Evolutionary conservation across 306 rosid species (phyloP), one percentile per base, ranked within the genome.

Genomic region (Myrica gale): DNA sequence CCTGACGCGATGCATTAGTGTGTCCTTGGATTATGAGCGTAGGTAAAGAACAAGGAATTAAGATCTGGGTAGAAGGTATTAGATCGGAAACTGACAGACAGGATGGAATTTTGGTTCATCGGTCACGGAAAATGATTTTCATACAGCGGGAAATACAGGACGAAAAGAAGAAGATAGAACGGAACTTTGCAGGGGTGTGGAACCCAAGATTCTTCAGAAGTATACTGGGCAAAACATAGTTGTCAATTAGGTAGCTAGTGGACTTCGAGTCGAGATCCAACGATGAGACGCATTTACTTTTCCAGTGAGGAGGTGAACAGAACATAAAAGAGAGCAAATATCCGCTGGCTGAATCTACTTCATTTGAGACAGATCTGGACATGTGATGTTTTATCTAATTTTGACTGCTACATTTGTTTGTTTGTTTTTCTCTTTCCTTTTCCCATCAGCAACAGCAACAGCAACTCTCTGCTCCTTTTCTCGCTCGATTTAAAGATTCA

Each of bases 301-400:
- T 79, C 62, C 20, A 68, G 58, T 20, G 72, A 76, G 75, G 71
- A 47, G 11, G 73, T 77, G 79, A 65, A 56, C 56, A 47, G 73
- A 63, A 76, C 7, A n/a, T 3, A 83, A 52, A 66, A 51, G 44
- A 75, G 55, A 70, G 79, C 83, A 56, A 52, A 80, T 46, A 82
- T 77, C 78, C 72, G 82, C 58, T 72, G 83, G 84, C 85, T 54
- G 69, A 76, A 82, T 74, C 82, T 56, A 76, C 85, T n/a, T n/a
- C n/a, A n/a, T n/a, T n/a, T 66, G 82, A 88, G 89, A 82, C 91
- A 85, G 95, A 88, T 86, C 89, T 69, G 55, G 79, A 80, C 96
- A 92, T 90, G 95, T 89, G 96, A 70, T 69, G 84, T 70, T 78
- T 74, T 73, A 80, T 76, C 84, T 75, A 48, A 63, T 70, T 76